A percentile compares a stretch with the other conserved stretches of the same genome.
These are phyloP conservation scores for Aspergillus carlsbadensis DNA, from an alignment of 495 filamentous ascomycete genomes.

Conservation along the genomic window DNA sequence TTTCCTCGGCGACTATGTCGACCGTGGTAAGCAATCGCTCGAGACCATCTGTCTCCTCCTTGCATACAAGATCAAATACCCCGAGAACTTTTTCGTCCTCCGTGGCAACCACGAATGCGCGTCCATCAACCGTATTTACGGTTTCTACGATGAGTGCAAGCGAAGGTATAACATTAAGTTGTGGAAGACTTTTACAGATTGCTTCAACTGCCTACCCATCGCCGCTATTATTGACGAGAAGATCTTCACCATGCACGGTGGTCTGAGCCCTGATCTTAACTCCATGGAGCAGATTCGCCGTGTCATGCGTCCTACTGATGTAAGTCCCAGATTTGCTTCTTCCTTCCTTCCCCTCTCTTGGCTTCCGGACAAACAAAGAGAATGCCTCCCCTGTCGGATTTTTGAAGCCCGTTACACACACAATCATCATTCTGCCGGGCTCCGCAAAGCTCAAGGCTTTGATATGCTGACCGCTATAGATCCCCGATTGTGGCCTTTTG, in stretches of 20 bases:
- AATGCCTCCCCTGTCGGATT: constrained; percentile 2
- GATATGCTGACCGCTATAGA: constrained; percentile 65
- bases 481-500: constrained; percentile 95
- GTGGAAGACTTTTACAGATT: constrained; percentile 99
- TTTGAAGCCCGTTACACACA: background rate
- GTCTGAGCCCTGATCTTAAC: constrained; percentile 94
- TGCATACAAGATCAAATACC: constrained; percentile 99
- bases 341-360: constrained; percentile 6
- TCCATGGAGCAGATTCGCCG: constrained; percentile 99
- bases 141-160: constrained; percentile 99
- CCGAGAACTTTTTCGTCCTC: constrained; percentile 99
- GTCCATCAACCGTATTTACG: constrained; percentile 99
- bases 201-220: constrained; percentile 99
- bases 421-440: constrained; percentile 26
- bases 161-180: constrained; percentile 99
- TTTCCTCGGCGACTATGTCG: constrained; percentile 98
- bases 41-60: constrained; percentile 98
- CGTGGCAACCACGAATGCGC: constrained; percentile 99
- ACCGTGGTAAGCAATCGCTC: constrained; percentile 98
- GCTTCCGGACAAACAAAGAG: background rate
- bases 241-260: constrained; percentile 99
- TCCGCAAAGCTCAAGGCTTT: constrained; percentile 41
- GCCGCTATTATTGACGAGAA: constrained; percentile 99
- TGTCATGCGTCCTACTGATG: constrained; percentile 98
- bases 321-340: constrained; percentile 50